phyloP scores from a whole-genome alignment of 257 asterid species.

The Capsicum rhomboideum region DNA sequence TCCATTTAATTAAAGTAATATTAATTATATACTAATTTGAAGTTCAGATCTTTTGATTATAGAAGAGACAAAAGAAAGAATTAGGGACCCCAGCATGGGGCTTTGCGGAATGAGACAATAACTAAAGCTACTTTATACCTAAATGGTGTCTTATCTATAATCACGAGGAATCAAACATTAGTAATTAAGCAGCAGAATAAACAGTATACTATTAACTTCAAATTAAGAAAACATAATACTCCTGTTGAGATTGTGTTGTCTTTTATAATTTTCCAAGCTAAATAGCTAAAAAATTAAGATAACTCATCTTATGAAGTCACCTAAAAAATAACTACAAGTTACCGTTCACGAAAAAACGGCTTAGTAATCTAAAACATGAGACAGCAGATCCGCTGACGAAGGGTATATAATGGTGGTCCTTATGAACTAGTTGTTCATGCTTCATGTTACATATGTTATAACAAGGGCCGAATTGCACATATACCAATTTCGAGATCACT shows the following conservation, averaged over 20 bases:
- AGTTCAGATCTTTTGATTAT: background rate
- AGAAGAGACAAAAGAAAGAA: background rate
- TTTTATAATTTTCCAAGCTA: background rate
- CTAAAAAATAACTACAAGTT: background rate
- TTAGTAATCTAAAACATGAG: background rate
- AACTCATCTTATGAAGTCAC: too few species aligned
- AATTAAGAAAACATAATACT: background rate
- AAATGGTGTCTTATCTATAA: background rate
- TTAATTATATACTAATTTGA: background rate
- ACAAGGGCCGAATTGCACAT: background rate
- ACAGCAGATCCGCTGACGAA: too few species aligned
- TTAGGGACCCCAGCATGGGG: background rate
- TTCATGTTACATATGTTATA: background rate
- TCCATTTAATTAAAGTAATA: background rate
- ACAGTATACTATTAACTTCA: background rate
- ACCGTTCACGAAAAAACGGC: too few species aligned
- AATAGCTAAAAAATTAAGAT: background rate
- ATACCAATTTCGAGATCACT: too few species aligned
- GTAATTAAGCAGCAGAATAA: background rate
- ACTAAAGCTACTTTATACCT: background rate
- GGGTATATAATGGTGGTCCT: too few species aligned
- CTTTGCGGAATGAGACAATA: background rate
- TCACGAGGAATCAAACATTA: background rate
- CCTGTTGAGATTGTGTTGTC: background rate
- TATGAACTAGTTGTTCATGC: background rate